phyloP scores from a whole-genome alignment of 176 grass and related monocot species.

The Tuctoria greenei region DNA sequence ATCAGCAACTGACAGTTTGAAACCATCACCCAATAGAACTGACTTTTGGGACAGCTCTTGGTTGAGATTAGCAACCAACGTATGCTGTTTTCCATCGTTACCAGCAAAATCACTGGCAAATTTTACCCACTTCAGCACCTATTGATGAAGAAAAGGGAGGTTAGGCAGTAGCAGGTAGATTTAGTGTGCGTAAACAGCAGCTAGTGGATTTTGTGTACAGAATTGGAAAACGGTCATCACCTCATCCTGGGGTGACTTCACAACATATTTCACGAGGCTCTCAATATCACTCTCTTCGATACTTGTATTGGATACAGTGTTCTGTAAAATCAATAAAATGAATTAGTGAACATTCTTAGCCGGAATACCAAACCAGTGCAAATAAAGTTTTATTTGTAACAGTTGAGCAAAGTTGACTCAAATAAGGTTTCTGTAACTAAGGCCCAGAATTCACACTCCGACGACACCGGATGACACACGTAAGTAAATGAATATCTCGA shows the following conservation, averaged over 20 bases:
- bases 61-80: constrained; percentile 57
- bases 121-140: constrained; percentile 73
- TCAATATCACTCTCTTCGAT: constrained; percentile 57
- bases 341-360: constrained; percentile 24
- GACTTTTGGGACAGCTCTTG: constrained; percentile 73
- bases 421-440: not conserved
- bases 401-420: not conserved
- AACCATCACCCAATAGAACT: constrained; percentile 60
- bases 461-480: not conserved
- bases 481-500: not conserved
- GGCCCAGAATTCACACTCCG: not conserved
- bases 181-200: constrained; percentile 21
- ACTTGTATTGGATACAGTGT: constrained; percentile 40
- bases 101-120: constrained; percentile 71
- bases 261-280: constrained; percentile 51
- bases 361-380: not conserved
- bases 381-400: not conserved
- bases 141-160: constrained; percentile 30
- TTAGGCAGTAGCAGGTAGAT: constrained; percentile 6
- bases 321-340: constrained; percentile 45
- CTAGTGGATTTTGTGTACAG: not conserved
- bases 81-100: constrained; percentile 37
- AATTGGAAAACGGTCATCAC: constrained; percentile 28
- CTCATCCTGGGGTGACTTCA: constrained; percentile 56
- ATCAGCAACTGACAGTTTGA: constrained; percentile 68